Base-by-base conservation (phyloP, 176 grass and related monocot species). In the Aegilops tauschii region DNA sequence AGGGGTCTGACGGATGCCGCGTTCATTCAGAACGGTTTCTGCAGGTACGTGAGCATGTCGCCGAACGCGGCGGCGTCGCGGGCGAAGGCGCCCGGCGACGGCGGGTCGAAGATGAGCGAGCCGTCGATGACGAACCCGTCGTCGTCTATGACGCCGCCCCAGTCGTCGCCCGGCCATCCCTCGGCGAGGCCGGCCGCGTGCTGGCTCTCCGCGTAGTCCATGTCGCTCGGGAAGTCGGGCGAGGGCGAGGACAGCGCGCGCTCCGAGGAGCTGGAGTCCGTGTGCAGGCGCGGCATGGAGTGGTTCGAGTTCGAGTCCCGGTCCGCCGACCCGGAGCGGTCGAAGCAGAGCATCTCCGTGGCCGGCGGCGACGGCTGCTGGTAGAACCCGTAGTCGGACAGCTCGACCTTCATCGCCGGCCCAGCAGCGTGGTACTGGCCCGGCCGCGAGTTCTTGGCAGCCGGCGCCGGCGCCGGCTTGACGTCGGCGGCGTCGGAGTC, bases 181-280 rank as follows among this genome's bases (percentile, higher is more conserved):
- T 74, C 82, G 29, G 64, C 87, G 9, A 5, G 18, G 68, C 81
- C 91, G 6, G 27, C 29, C 4, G 47, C 74, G 27, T 32, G 85
- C 86, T 92, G 89, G 83, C 91, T 95, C 88, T 98, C 89, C 50
- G 91, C 91, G 78, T 88, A 72, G 82, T 92, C 91, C 67, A 82
- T 78, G 75, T 95, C 93, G 66, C 82, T 59, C 0, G 77, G 81
- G 58, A 95, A 90, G 40, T 98, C 95, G 6, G 91, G 87, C 50
- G 93, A 90, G 27, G 93, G 76, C 62, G 74, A 77, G 47, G 91
- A 93, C 0, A 88, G 82, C 90, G 87, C 93, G 92, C 89, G 92
- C 71, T 95, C 96, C 6, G 96, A 98, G 25, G 84, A 82, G 89
- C 93, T 97, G 32, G 95, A 97, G 42, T 95, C 88, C 8, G 90